phyloP scores from a whole-genome alignment of 352 stramenopile species.

The Phytophthora palmivora region DNA sequence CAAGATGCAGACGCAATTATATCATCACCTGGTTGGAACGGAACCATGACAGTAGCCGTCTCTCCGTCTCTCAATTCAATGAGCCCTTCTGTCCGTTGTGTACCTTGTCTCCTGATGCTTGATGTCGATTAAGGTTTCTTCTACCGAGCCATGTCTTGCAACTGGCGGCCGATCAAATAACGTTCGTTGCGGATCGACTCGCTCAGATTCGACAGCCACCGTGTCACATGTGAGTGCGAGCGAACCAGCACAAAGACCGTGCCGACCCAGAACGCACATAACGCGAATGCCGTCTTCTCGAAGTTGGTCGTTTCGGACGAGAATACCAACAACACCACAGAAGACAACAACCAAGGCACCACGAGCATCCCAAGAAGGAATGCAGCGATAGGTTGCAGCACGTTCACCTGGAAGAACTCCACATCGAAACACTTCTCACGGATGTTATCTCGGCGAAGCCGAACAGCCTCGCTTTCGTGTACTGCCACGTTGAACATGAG shows the following conservation, averaged over 20 bases:
- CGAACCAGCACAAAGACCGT: slow-evolving; percentile 42
- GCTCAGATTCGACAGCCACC: slow-evolving; percentile 74
- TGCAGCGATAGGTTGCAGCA: slow-evolving; percentile 62
- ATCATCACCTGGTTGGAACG: slow-evolving; percentile 2
- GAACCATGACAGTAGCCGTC: not conserved
- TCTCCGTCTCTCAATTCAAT: not conserved
- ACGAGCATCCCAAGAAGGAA: slow-evolving; percentile 64
- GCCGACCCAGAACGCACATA: slow-evolving; percentile 57
- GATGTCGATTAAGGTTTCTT: slow-evolving; percentile 12
- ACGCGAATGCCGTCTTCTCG: slow-evolving; percentile 63
- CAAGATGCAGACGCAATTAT: slow-evolving; percentile 14
- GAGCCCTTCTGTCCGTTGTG: slow-evolving; percentile 7
- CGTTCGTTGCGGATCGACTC: slow-evolving; percentile 90
- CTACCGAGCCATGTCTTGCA: slow-evolving; percentile 88
- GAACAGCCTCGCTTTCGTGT: slow-evolving; percentile 73
- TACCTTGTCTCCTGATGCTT: slow-evolving; percentile 13
- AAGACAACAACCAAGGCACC: slow-evolving; percentile 58
- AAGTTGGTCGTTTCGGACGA: slow-evolving; percentile 44
- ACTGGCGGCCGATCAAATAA: slow-evolving; percentile 86
- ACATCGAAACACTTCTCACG: slow-evolving; percentile 78
- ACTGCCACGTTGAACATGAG: slow-evolving; percentile 75
- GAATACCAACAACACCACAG: slow-evolving; percentile 49
- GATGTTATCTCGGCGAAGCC: slow-evolving; percentile 66
- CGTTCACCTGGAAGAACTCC: slow-evolving; percentile 61
- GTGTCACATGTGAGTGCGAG: slow-evolving; percentile 55